These are phyloP conservation scores for Cadophora malorum DNA, from an alignment of 2,329 filamentous ascomycete genomes.

Conservation along the genomic window DNA sequence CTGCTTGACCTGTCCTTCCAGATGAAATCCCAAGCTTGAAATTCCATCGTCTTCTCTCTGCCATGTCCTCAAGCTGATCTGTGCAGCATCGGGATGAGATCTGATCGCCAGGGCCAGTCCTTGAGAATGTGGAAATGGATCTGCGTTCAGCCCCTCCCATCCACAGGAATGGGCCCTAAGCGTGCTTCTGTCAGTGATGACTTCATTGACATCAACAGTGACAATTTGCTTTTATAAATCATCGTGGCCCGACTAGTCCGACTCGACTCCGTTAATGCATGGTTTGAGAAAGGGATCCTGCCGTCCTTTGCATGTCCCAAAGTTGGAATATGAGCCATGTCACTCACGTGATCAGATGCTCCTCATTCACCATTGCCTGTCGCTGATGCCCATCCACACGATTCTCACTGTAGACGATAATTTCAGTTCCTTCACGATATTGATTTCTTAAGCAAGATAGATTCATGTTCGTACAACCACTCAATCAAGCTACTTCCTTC, in stretches of 20 bases:
- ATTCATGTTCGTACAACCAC: too few relatives aligned
- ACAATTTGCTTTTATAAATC: background rate
- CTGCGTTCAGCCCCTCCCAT: background rate
- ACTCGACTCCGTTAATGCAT: background rate
- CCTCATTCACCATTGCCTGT: too few relatives aligned
- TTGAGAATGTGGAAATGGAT: background rate
- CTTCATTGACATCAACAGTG: slow-evolving; percentile 3
- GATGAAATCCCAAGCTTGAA: background rate
- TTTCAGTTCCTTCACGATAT: too few relatives aligned
- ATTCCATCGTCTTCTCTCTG: slow-evolving; percentile 13
- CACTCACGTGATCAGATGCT: background rate
- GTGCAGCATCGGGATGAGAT: slow-evolving; percentile 2
- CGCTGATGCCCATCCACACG: background rate
- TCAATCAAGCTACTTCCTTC: too few relatives aligned
- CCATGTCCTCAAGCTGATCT: slow-evolving; percentile 14
- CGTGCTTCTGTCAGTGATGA: slow-evolving; percentile 7
- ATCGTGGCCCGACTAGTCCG: background rate
- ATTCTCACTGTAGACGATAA: background rate
- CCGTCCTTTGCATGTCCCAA: background rate
- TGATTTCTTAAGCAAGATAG: too few relatives aligned
- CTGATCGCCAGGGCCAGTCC: background rate
- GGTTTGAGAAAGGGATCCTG: background rate
- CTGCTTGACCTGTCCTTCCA: background rate
- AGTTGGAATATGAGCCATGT: background rate
- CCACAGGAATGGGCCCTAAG: slow-evolving; percentile 1